These are phyloP conservation scores for Nigrospora sphaerica DNA, from an alignment of 2,329 filamentous ascomycete genomes.

Conservation along the genomic window DNA sequence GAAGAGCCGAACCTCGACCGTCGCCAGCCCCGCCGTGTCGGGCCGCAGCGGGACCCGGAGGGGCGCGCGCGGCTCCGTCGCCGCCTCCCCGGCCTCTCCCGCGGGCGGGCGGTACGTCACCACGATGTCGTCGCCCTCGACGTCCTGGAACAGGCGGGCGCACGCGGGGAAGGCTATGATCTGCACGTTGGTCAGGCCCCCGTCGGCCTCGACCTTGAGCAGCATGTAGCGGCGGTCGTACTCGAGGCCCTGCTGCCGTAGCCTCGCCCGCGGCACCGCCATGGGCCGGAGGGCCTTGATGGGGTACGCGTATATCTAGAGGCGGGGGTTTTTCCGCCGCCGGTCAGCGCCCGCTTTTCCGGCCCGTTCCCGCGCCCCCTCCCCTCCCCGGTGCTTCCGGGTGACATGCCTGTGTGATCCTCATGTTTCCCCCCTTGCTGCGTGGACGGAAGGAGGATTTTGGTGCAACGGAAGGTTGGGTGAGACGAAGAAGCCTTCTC, in stretches of 20 bases:
- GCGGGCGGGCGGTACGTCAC: conserved; percentile 37
- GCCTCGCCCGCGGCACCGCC: conserved; percentile 39
- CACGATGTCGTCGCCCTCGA: conserved; percentile 30
- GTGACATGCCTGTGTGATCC: too few species aligned
- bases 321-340: too few species aligned
- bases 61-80: conserved; percentile 24
- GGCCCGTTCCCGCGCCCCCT: too few species aligned
- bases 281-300: conserved; percentile 66
- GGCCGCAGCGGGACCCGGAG: conserved; percentile 54
- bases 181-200: conserved; percentile 38
- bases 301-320: conserved; percentile 62
- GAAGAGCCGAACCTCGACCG: conserved; percentile 51
- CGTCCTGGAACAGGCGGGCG: conserved; percentile 55
- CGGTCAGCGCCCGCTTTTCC: too few species aligned
- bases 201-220: conserved; percentile 37
- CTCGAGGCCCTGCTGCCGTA: conserved; percentile 55
- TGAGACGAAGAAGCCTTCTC: too few species aligned
- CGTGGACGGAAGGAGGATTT: too few species aligned
- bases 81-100: conserved; percentile 13
- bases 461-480: too few species aligned
- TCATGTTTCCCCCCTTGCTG: too few species aligned
- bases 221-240: conserved; percentile 69
- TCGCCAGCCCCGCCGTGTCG: conserved; percentile 33
- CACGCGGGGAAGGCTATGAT: conserved; percentile 50
- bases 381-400: too few species aligned